Evolutionary conservation across 2,329 filamentous ascomycete species (phyloP), one percentile per base, ranked within the genome.

Genomic region (Metarhizium rileyi): DNA sequence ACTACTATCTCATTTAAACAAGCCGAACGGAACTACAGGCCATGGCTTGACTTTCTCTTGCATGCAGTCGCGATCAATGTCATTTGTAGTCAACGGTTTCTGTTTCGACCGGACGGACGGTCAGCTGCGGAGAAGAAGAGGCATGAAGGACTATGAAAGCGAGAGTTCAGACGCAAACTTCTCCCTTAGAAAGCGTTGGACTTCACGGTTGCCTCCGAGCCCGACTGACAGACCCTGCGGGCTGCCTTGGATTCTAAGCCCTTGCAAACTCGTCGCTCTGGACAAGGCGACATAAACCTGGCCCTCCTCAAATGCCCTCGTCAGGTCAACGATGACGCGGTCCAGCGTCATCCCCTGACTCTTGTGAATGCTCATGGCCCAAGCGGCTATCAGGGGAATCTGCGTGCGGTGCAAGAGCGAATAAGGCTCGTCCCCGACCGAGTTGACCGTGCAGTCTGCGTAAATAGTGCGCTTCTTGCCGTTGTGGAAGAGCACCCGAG

Each of bases 281-380:
- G 59, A 61, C 2, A 61, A 16, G 3, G 59, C 59, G 3, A 84
- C 81, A 50, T 85, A 84, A 0, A 75, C 73, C 62, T 83, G 80
- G 0, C 79, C 78, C 26, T 72, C 66, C 50, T 77, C 76, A 55
- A 83, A 84, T 0, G 70, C 70, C 5, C 62, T 60, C 0, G 61
- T 59, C 5, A 84, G 58, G 56, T 84, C 64, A 1, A 84, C 77
- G 2, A 74, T 68, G 2, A 80, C 78, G 4, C 71, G 70, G 20
- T 83, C 74, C 4, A 86, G 64, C 1, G 80, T 83, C 69, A 83
- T 76, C 3, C 80, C 78, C 63, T 84, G 78, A 4, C 71, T 72
- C 59, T 81, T 83, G 59, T 85, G 81, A 2, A 83, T 75, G 0
- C 74, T 84, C 57, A 83, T 73, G 0, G 81, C 81, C 76, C 80